phyloP scores from a whole-genome alignment of 1,284 basidiomycete genomes.

The Apiotrichum montevideense region DNA sequence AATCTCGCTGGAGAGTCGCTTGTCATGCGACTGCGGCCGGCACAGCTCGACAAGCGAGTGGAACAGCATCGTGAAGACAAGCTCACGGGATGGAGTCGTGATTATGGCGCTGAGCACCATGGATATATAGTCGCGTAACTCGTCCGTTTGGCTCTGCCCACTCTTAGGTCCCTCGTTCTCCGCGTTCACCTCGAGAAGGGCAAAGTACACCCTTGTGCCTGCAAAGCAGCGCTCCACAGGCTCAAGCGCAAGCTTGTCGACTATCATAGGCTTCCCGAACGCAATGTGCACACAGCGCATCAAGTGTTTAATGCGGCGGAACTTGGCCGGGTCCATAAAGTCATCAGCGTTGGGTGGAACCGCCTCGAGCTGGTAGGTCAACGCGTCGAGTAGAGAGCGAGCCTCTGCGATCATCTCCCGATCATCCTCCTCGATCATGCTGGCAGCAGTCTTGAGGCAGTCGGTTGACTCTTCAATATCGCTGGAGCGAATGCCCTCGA shows the following conservation, averaged over 20 bases:
- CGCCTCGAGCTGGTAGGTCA: constrained; percentile 41
- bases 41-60: constrained; percentile 79
- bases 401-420: constrained; percentile 50
- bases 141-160: constrained; percentile 59
- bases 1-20: constrained; percentile 81
- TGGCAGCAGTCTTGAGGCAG: constrained; percentile 84
- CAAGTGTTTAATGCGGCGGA: constrained; percentile 82
- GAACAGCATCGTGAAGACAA: constrained; percentile 80
- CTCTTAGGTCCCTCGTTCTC: constrained; percentile 26
- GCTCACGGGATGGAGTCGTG: constrained; percentile 82
- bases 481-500: constrained; percentile 48
- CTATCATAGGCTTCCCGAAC: constrained; percentile 8
- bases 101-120: constrained; percentile 94
- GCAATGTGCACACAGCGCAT: constrained; percentile 62
- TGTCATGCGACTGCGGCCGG: constrained; percentile 67
- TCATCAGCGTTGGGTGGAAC: constrained; percentile 56
- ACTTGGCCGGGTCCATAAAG: constrained; percentile 65
- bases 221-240: constrained; percentile 10
- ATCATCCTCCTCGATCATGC: constrained; percentile 65
- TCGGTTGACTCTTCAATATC: constrained; percentile 83
- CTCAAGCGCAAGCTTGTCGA: constrained; percentile 12
- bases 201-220: constrained; percentile 10
- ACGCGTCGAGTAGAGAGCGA: constrained; percentile 70
- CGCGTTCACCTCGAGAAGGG: constrained; percentile 14
- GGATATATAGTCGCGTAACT: constrained; percentile 88